Evolutionary conservation across 2,329 filamentous ascomycete species (phyloP).

Genomic region (Neofusicoccum sp.): DNA sequence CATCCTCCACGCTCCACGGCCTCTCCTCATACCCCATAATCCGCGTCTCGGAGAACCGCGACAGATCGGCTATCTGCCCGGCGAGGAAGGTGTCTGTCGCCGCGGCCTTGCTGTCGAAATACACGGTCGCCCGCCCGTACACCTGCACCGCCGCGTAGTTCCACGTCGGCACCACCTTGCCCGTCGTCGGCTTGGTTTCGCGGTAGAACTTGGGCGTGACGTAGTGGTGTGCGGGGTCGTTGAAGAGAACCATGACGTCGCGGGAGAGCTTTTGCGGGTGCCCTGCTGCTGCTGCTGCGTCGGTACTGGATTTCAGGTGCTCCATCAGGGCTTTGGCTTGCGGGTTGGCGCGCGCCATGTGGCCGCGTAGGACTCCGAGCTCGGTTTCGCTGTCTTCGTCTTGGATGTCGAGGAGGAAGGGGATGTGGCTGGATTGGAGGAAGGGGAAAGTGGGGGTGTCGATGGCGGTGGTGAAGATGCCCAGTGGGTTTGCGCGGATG

Average conservation of each 20-base stretch:
- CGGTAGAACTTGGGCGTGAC: constrained; percentile 70
- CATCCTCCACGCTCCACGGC: constrained; percentile 62
- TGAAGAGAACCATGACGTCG: constrained; percentile 68
- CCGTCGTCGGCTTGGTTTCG: constrained; percentile 64
- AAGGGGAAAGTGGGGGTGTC: constrained; percentile 23
- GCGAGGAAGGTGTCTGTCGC: constrained; percentile 54
- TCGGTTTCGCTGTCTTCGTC: constrained; percentile 46
- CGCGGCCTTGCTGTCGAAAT: constrained; percentile 51
- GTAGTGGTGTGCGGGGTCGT: constrained; percentile 61
- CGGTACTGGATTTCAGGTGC: constrained; percentile 37
- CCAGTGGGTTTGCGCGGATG: constrained; percentile 23
- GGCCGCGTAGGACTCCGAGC: constrained; percentile 56
- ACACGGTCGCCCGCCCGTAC: constrained; percentile 61
- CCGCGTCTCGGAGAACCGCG: constrained; percentile 52
- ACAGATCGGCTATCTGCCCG: constrained; percentile 57
- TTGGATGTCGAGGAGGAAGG: constrained; percentile 40
- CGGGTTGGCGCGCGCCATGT: constrained; percentile 65
- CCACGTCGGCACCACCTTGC: constrained; percentile 72
- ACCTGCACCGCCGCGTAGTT: constrained; percentile 68
- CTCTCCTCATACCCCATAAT: constrained; percentile 59
- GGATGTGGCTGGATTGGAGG: constrained; percentile 32
- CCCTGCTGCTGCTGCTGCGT: not conserved
- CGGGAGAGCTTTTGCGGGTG: constrained; percentile 33
- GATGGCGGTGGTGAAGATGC: constrained; percentile 25
- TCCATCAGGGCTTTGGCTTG: constrained; percentile 66